Conservation (phyloP, 192 early-diverging fungal species). For the Entomortierella parvispora region DNA sequence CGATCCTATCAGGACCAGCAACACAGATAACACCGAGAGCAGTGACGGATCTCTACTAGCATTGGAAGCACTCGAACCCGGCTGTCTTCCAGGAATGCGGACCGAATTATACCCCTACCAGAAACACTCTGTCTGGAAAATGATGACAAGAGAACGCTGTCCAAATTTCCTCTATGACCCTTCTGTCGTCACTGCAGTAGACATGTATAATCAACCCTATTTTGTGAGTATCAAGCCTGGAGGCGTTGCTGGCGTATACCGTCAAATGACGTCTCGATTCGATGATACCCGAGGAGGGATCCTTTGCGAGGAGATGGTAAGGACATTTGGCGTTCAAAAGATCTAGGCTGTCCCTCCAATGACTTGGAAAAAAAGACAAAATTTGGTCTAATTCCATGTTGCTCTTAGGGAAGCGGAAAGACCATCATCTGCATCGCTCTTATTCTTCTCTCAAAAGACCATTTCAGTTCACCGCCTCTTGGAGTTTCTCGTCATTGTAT, state of each 20-base stretch:
- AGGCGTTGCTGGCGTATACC: constrained; percentile 9
- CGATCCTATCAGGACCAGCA: constrained; percentile 7
- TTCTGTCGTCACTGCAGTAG: constrained; percentile 41
- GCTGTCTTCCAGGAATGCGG: constrained; percentile 52
- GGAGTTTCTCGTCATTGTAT: constrained; percentile 44
- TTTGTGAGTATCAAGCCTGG: constrained; percentile 33
- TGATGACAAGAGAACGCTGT: constrained; percentile 72
- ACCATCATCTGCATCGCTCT: constrained; percentile 77
- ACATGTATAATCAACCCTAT: constrained; percentile 43
- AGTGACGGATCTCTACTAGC: background rate
- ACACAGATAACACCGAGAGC: background rate
- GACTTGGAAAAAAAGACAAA: background rate
- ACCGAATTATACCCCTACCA: constrained; percentile 68
- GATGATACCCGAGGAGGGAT: constrained; percentile 70
- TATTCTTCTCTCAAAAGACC: constrained; percentile 68
- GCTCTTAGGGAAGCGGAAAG: constrained; percentile 77
- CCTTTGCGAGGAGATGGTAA: constrained; percentile 87
- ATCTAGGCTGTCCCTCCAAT: background rate
- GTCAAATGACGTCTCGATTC: constrained; percentile 38
- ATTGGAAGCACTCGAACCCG: background rate
- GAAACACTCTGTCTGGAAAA: constrained; percentile 76
- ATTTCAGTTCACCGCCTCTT: constrained; percentile 60
- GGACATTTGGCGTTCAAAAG: no score
- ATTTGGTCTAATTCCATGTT: background rate
- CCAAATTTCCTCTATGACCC: constrained; percentile 67